Evolutionary conservation across 129 eudicot genomes (phyloP).

Genomic region (Smallanthus sonchifolius): DNA sequence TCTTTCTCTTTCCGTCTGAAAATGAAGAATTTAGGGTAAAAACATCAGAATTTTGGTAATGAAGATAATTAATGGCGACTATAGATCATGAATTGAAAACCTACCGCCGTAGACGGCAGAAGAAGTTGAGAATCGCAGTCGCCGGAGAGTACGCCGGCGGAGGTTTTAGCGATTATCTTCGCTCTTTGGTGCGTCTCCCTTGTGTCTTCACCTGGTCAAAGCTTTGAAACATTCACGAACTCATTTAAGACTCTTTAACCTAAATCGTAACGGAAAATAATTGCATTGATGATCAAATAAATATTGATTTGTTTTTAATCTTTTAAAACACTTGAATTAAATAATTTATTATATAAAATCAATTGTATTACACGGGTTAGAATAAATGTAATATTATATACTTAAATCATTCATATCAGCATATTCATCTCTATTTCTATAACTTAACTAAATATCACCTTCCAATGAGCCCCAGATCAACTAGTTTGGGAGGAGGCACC

Average conservation of each 20-base stretch:
- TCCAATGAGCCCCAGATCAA: no score
- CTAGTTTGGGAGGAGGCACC: no score
- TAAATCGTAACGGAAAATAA: background rate
- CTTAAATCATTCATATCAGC: no score
- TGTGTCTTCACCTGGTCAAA: slow-evolving; percentile 24
- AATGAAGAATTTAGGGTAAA: slow-evolving; percentile 14
- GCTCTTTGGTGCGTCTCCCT: slow-evolving; percentile 19
- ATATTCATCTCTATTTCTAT: no score
- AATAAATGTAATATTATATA: no score
- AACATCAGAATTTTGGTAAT: background rate
- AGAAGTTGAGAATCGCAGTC: background rate
- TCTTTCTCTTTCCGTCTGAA: background rate
- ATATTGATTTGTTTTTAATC: background rate
- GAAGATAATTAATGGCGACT: background rate
- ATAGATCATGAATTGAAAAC: background rate
- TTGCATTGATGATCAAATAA: background rate
- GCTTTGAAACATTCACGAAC: slow-evolving; percentile 7
- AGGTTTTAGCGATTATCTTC: background rate
- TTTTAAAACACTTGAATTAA: background rate
- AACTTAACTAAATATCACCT: no score
- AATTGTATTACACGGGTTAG: no score
- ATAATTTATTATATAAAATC: no score
- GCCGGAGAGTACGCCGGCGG: slow-evolving; percentile 31
- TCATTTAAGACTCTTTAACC: slow-evolving; percentile 8
- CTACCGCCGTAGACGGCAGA: background rate